Base-by-base conservation (phyloP, 2,329 filamentous ascomycete genomes). In the Colletotrichum sp. region DNA sequence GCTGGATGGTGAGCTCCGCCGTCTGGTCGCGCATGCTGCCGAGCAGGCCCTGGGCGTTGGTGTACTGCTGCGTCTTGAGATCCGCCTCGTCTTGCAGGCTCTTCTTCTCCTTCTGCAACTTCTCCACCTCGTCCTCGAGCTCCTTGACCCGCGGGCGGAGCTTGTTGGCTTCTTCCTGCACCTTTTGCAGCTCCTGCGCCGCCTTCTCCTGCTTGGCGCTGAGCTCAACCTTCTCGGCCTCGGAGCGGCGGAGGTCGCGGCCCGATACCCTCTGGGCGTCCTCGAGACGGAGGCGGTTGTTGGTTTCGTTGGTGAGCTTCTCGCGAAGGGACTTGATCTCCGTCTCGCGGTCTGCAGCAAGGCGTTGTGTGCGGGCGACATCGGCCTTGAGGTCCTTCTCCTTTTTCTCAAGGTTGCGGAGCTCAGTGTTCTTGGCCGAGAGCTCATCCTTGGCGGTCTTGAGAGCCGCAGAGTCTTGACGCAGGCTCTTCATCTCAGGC, bases 21-120 rank as follows among this genome's bases (percentile, higher is more conserved):
- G 94, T 94, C 86, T 99, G 96, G 80, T 98, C 96, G 77, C 96
- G 95, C 95, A 99, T 97, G 82, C 95, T 98, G 80, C 93, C 93
- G 83, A 99, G 92, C 16, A 98, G 87, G 67, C 93, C 94, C 83
- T 99, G 95, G 0, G 95, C 94, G 79, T 93, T 98, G 69, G 91
- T 91, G 81, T 98, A 96, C 84, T 98, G 95, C 52, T 95, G 95
- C 3, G 92, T 91, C 87, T 97, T 98, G 76, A 98, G 90, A 71
- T 96, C 92, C 1, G 95, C 91, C 80, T 99, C 96, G 79, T 98
- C 95, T 57, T 93, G 91, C 25, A 96, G 87, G 22, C 89, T 88
- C 8, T 89, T 89, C 36, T 93, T 90, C 78, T 98, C 95, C 34
- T 91, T 91, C 65, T 89, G 91, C 34, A 98, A 84, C 81, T 92